A percentile compares a stretch with the other conserved stretches of the same genome.
Evolutionary conservation across 1,284 basidiomycete species (phyloP).

Genomic region (Neonothopanus nambi): DNA sequence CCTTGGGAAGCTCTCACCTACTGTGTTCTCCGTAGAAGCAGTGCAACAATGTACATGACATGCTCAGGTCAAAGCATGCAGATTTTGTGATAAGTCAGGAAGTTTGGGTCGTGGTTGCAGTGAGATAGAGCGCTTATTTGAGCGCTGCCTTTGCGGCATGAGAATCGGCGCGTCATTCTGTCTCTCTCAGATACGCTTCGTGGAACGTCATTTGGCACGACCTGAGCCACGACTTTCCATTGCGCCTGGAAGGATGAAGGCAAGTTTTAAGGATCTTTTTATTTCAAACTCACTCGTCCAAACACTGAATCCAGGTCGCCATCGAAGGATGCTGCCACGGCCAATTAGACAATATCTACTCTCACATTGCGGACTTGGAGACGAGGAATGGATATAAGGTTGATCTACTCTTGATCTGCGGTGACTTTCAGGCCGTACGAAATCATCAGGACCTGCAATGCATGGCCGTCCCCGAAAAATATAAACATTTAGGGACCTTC

Average conservation of each 20-base stretch:
- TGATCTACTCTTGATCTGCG: constrained; percentile 88
- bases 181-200: too few relatives aligned
- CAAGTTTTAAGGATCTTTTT: too few relatives aligned
- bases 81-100: too few relatives aligned
- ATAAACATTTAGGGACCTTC: constrained; percentile 83
- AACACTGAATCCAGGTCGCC: constrained; percentile 60
- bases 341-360: constrained; percentile 84
- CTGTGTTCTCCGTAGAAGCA: too few relatives aligned
- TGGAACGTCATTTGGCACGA: too few relatives aligned
- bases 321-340: constrained; percentile 97
- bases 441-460: constrained; percentile 86
- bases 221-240: neutral
- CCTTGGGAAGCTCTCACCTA: too few relatives aligned
- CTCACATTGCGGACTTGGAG: constrained; percentile 70
- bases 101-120: too few relatives aligned
- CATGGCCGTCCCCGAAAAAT: constrained; percentile 92
- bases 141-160: too few relatives aligned
- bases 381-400: constrained; percentile 63
- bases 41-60: too few relatives aligned
- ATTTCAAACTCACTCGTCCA: neutral
- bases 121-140: too few relatives aligned
- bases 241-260: neutral
- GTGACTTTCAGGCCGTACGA: constrained; percentile 94
- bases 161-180: too few relatives aligned
- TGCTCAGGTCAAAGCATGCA: too few relatives aligned